phyloP scores from a whole-genome alignment of 164 flowering plant genomes.

The Magnolia kwangsiensis region DNA sequence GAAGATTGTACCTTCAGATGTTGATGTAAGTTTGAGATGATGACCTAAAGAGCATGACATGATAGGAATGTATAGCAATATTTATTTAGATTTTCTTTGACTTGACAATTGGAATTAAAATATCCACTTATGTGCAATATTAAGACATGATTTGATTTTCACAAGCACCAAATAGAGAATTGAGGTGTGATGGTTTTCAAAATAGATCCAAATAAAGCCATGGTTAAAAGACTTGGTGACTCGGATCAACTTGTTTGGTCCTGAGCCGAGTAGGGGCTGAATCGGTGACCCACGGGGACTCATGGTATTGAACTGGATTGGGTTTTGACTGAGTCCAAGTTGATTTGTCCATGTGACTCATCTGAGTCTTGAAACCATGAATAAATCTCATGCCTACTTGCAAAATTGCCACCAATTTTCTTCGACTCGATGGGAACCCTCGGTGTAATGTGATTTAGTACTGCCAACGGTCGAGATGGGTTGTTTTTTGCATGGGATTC shows the following conservation, averaged over 20 bases:
- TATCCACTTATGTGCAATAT: background rate
- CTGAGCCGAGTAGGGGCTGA: too few species aligned
- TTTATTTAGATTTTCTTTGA: background rate
- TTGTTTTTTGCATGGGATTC: background rate
- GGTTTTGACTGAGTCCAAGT: too few species aligned
- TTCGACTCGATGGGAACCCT: background rate
- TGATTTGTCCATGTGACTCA: too few species aligned
- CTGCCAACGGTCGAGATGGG: background rate
- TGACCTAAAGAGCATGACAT: background rate
- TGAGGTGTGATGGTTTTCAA: background rate
- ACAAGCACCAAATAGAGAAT: background rate
- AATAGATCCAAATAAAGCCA: background rate
- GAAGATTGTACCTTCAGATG: constrained; percentile 90
- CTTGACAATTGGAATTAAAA: background rate
- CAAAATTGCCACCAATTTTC: background rate
- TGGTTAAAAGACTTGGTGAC: too few species aligned
- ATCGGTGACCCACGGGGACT: too few species aligned
- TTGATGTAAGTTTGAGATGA: constrained; percentile 60
- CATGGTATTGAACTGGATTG: too few species aligned
- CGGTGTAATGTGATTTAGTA: too few species aligned
- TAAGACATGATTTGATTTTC: background rate
- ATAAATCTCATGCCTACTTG: background rate
- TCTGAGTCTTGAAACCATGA: too few species aligned
- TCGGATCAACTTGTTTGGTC: too few species aligned
- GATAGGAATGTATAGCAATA: background rate